Base-by-base conservation (phyloP, 2,329 filamentous ascomycete genomes). In the Colletotrichum tofieldiae region DNA sequence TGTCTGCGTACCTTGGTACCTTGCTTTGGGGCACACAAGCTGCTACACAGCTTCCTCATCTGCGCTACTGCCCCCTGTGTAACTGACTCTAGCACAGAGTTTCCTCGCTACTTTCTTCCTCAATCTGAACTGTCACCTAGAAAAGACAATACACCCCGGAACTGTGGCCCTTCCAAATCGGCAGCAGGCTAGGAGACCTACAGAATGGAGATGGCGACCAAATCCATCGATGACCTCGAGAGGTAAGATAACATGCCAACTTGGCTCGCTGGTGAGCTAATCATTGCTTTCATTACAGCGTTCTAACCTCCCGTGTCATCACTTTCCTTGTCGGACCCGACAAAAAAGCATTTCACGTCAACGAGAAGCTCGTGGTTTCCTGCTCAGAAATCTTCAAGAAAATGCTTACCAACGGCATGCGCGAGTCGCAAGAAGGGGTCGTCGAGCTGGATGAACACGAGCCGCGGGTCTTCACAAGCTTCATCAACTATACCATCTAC, bases 241-340 rank as follows among this genome's bases (percentile, higher is more conserved):
- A 35, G 43, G 43, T 62, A 62, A 35, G 59, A 16, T 14, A 23
- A 16, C 18, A 2, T 23, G 11, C 43, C 7, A 12, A 18, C 2
- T 2, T 9, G 4, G 20, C 45, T 49, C 41, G 41, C 8, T 49
- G 29, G 1, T 20, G 9, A 43, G 20, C 56, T n/a, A 16, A 47
- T 3, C 18, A 11, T n/a, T 39, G 9, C 0, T 16, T 26, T 23
- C 12, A 2, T 5, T 11, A 18, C 35, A 69, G 67, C 0, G 41
- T 69, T 2, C 55, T 65, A 20, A 55, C 54, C 9, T 70, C 67
- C 1, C 45, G 54, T 2, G 37, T 49, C 5, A 32, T 71, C 41
- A 61, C 49, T 0, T 67, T 71, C 12, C 8, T 60, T 2, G 16
- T 71, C 1, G 63, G 63, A 1, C 47, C 37, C 2, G 41, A 43